Percentiles rank a stretch among this genome's conserved stretches.
phyloP scores from a whole-genome alignment of 768 basidiomycete species.

The Termitomyces sp. region DNA sequence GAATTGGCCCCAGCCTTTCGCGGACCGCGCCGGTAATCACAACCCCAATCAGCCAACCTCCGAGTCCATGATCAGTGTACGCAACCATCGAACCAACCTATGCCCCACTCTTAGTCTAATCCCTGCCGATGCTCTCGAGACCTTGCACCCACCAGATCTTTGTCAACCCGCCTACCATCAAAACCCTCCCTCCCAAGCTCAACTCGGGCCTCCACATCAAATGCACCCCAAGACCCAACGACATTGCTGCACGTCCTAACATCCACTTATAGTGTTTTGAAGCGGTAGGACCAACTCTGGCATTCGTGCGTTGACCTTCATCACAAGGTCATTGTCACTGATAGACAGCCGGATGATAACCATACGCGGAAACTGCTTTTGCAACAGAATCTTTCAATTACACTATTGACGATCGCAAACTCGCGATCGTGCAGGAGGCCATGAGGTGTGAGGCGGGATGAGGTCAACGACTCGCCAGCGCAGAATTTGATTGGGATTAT shows the following conservation, averaged over 20 bases:
- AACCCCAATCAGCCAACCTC: no score
- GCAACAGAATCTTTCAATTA: slow-evolving; percentile 12
- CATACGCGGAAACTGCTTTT: slow-evolving; percentile 18
- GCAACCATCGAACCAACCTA: no score
- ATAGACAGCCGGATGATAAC: slow-evolving; percentile 13
- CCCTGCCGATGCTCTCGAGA: background rate
- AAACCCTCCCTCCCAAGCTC: background rate
- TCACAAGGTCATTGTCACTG: slow-evolving; percentile 1
- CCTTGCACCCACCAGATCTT: background rate
- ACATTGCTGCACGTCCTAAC: background rate
- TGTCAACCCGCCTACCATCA: background rate
- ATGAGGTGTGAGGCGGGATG: slow-evolving; percentile 5
- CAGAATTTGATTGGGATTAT: slow-evolving; percentile 16
- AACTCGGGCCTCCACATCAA: slow-evolving; percentile 15
- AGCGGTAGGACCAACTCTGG: slow-evolving; percentile 7
- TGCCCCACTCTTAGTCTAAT: no score
- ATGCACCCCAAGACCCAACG: slow-evolving; percentile 11
- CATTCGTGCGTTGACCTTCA: slow-evolving; percentile 15
- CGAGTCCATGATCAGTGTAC: no score
- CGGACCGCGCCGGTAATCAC: no score
- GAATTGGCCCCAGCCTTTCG: no score
- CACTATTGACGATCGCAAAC: slow-evolving; percentile 13
- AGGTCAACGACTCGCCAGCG: slow-evolving; percentile 11
- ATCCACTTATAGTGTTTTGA: background rate
- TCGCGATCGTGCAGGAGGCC: slow-evolving; percentile 16